Base-by-base conservation (phyloP, 805 yeast species). In the Starmerella riodocensis region DNA sequence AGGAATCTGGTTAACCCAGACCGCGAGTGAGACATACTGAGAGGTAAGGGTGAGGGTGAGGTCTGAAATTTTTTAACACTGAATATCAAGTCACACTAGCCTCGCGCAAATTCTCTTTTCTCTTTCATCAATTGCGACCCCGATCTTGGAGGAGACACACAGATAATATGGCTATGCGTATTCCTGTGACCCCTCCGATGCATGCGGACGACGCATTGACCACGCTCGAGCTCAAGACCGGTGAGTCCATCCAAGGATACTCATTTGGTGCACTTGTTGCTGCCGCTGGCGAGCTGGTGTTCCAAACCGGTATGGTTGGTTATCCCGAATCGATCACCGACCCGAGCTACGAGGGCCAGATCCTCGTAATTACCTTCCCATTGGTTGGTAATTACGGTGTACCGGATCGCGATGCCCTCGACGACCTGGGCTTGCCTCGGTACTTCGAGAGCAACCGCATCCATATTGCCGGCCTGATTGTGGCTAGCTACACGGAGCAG, bases 261-360 rank as follows among this genome's bases (percentile, higher is more conserved):
- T 88, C 97, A 17, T 91, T 91, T 56, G 98, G 98, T 70, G 94
- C 97, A 40, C 78, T 78, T 47, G 74, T 70, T 45, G 61, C 94
- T 20, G 74, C 76, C 41, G 93, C 97, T 41, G 98, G 98, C 71
- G 98, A 91, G 67, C 74, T 93, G 54, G 98, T 91, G 45, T 91
- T 91, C 75, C 97, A 93, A 65, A 91, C 98, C 48, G 97, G 98
- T 69, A 86, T 91, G 95, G 97, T 91, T 53, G 98, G 98, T 47
- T 91, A 91, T 62, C 98, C 97, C 30, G 98, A 91, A 64, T 77
- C 96, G 38, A 74, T 91, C 62, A 85, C 98, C 29, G 98, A 91
- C 64, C 98, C 98, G 45, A 91, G 97, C 32, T 91, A 91, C 64
- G 86, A 82, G 58, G 98, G 98, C 48, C 98, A 91, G 66, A 88